phyloP scores from a whole-genome alignment of 2,329 filamentous ascomycete genomes.

The Albophoma yamanashiensis region DNA sequence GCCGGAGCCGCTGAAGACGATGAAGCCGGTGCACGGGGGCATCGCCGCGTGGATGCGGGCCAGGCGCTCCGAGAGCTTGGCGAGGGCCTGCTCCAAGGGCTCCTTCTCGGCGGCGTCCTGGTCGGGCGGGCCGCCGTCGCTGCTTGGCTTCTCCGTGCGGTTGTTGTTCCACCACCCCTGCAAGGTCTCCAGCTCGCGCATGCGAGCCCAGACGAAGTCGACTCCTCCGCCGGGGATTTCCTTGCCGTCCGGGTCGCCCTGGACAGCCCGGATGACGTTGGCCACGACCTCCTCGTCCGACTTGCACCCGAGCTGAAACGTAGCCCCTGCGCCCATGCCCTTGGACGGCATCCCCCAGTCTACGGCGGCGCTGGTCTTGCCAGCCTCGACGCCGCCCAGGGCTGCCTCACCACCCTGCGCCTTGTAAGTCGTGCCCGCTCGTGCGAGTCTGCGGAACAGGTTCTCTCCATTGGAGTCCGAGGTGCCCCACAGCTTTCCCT shows the following conservation, averaged over 20 bases:
- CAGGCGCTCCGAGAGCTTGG: slow-evolving; percentile 36
- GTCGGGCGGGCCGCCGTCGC: slow-evolving; percentile 23
- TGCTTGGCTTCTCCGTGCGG: slow-evolving; percentile 25
- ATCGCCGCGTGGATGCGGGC: slow-evolving; percentile 44
- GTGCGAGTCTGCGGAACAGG: slow-evolving; percentile 72
- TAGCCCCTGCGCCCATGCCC: slow-evolving; percentile 45
- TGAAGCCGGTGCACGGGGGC: slow-evolving; percentile 53
- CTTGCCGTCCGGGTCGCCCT: slow-evolving; percentile 45
- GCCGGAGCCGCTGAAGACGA: slow-evolving; percentile 56
- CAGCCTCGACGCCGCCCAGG: slow-evolving; percentile 40
- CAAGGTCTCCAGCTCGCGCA: slow-evolving; percentile 53
- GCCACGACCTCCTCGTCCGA: slow-evolving; percentile 48
- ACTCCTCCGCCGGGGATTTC: slow-evolving; percentile 50
- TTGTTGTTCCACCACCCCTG: slow-evolving; percentile 60
- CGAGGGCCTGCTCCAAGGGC: slow-evolving; percentile 35
- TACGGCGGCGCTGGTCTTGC: slow-evolving; percentile 62
- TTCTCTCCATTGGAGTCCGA: slow-evolving; percentile 73
- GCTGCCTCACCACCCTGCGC: slow-evolving; percentile 48
- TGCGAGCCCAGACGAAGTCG: slow-evolving; percentile 56
- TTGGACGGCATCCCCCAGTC: slow-evolving; percentile 78
- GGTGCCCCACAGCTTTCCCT: slow-evolving; percentile 76
- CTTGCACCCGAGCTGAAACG: slow-evolving; percentile 43
- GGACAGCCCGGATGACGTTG: slow-evolving; percentile 45
- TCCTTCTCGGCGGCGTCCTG: slow-evolving; percentile 5
- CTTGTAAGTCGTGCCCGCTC: slow-evolving; percentile 51